phyloP scores from a whole-genome alignment of 768 basidiomycete genomes.

The Podaxis sp. region DNA sequence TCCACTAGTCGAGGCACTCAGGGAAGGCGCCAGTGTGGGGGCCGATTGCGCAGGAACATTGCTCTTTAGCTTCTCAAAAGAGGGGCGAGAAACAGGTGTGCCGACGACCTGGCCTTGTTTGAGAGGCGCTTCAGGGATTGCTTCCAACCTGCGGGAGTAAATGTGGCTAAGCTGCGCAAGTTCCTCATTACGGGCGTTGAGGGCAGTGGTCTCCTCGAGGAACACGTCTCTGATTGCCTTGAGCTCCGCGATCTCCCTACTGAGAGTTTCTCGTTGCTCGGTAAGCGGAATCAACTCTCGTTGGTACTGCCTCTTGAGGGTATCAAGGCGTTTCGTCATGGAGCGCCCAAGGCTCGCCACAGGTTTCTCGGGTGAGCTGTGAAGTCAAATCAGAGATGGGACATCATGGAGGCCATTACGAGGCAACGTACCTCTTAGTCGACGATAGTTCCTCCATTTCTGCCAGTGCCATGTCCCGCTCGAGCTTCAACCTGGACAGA shows the following conservation, averaged over 20 bases:
- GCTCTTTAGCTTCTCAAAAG: constrained; percentile 28
- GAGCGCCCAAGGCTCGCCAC: constrained; percentile 60
- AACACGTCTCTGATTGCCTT: constrained; percentile 83
- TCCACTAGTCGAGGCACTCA: constrained; percentile 44
- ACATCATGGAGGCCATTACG: constrained; percentile 3
- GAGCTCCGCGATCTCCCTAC: constrained; percentile 84
- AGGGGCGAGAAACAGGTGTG: constrained; percentile 19
- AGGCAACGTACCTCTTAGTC: constrained; percentile 59
- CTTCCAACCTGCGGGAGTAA: constrained; percentile 78
- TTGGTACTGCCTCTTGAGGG: constrained; percentile 83
- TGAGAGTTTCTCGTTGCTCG: constrained; percentile 75
- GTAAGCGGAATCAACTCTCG: constrained; percentile 84
- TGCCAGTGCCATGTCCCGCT: constrained; percentile 89
- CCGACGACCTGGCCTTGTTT: constrained; percentile 25
- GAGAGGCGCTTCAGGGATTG: constrained; percentile 34
- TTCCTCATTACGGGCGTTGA: constrained; percentile 92
- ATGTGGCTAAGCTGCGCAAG: constrained; percentile 85
- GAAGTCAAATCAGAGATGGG: constrained; percentile 13
- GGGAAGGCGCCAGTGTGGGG: constrained; percentile 33
- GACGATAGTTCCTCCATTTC: constrained; percentile 90
- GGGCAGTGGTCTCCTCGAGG: constrained; percentile 87
- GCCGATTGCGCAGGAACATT: constrained; percentile 30
- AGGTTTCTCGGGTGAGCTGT: constrained; percentile 35
- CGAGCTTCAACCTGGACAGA: constrained; percentile 81
- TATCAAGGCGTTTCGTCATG: constrained; percentile 83